Evolutionary conservation across 306 rosid species (phyloP).

Genomic region (Lathyrus aphaca): DNA sequence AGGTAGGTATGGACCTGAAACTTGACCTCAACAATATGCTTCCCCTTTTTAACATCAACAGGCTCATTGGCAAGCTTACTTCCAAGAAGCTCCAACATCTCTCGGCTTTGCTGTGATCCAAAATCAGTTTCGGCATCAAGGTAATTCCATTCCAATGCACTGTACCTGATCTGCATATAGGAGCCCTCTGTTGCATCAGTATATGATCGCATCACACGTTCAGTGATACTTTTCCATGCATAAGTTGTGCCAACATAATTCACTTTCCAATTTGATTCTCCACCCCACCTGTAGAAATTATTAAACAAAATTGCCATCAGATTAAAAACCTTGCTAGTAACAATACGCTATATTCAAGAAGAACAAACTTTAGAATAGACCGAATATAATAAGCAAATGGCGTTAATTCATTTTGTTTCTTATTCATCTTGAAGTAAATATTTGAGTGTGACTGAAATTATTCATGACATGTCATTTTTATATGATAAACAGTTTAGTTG

Average conservation of each 20-base stretch:
- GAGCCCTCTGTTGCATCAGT: conserved; percentile 89
- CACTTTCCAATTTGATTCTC: conserved; percentile 66
- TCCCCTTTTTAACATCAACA: conserved; percentile 84
- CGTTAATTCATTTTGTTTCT: background rate
- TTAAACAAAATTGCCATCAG: conserved; percentile 24
- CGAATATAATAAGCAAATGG: conserved; percentile 16
- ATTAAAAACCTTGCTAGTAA: conserved; percentile 16
- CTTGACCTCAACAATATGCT: conserved; percentile 79
- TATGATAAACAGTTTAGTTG: conserved; percentile 19
- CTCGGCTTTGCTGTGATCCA: conserved; percentile 83
- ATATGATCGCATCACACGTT: conserved; percentile 78
- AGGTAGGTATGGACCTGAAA: conserved; percentile 61
- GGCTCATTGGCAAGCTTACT: conserved; percentile 89
- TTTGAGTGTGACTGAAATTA: background rate
- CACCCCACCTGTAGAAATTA: conserved; percentile 64
- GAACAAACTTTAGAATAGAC: conserved; percentile 1
- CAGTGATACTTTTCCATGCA: conserved; percentile 80
- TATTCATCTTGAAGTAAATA: background rate
- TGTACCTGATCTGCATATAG: conserved; percentile 73
- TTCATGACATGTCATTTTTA: conserved; percentile 1
- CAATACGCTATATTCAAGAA: conserved; percentile 4
- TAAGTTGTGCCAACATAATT: conserved; percentile 56
- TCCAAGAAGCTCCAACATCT: conserved; percentile 79
- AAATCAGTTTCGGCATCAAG: conserved; percentile 70
- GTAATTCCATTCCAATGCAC: conserved; percentile 92